Conservation (phyloP, 1,284 basidiomycete species). For the Salmacisia buchloeana region DNA sequence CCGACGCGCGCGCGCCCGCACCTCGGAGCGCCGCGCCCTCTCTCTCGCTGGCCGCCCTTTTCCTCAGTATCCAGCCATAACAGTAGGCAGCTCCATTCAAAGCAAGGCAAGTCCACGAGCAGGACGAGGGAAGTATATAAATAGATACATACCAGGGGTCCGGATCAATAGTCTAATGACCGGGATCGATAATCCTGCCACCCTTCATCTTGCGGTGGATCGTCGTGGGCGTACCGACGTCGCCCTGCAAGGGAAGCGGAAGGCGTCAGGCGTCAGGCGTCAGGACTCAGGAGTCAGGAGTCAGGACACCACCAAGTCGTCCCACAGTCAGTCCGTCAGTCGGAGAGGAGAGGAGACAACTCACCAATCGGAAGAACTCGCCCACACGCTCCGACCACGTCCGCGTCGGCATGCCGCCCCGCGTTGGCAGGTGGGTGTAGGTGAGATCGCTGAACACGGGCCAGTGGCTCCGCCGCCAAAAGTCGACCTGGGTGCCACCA, state of each 20-base stretch:
- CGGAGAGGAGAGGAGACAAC: no score
- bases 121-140: no score
- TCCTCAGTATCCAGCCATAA: no score
- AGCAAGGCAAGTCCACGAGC: no score
- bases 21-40: no score
- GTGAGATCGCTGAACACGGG: slow-evolving; percentile 38
- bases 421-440: slow-evolving; percentile 27
- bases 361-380: neutral
- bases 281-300: no score
- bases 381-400: neutral
- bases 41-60: no score
- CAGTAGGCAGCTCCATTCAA: no score
- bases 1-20: no score
- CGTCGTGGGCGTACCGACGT: neutral
- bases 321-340: no score
- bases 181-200: neutral
- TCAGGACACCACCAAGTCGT: no score
- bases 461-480: slow-evolving; percentile 26
- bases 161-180: no score
- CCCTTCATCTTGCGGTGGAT: neutral
- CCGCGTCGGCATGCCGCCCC: slow-evolving; percentile 10
- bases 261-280: neutral
- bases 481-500: slow-evolving; percentile 43
- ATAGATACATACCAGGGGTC: neutral
- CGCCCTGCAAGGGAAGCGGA: neutral